These are phyloP conservation scores for Trifolium dubium DNA, from an alignment of 306 rosid genomes.

Conservation along the genomic window DNA sequence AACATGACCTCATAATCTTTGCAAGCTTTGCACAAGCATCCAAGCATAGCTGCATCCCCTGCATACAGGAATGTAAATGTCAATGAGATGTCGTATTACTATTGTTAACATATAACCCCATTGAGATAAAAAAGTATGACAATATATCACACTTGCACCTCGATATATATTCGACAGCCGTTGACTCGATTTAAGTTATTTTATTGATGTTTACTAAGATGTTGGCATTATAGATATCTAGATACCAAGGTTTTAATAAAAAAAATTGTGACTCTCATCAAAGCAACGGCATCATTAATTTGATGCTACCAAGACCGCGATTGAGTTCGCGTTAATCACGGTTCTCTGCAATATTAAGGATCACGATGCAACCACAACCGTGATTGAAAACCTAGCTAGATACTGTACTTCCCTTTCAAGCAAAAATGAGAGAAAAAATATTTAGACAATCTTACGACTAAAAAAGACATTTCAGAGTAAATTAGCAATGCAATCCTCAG, in stretches of 20 bases:
- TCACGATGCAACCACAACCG: not conserved
- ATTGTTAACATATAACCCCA: too few species aligned
- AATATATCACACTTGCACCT: not conserved
- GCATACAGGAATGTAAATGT: slow-evolving; percentile 39
- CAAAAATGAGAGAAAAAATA: not conserved
- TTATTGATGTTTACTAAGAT: slow-evolving; percentile 11
- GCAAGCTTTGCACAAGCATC: slow-evolving; percentile 92
- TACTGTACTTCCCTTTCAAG: slow-evolving; percentile 22
- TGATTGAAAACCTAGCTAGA: slow-evolving; percentile 1
- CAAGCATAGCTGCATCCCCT: slow-evolving; percentile 91
- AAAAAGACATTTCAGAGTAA: too few species aligned
- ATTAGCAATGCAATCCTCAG: too few species aligned
- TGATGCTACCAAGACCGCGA: not conserved
- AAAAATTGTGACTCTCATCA: not conserved
- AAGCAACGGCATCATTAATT: not conserved
- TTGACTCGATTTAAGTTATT: not conserved
- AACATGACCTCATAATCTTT: slow-evolving; percentile 78
- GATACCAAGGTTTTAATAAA: not conserved
- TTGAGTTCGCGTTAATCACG: not conserved
- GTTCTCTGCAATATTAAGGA: not conserved
- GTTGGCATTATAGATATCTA: slow-evolving; percentile 8
- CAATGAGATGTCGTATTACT: not conserved
- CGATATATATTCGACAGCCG: too few species aligned
- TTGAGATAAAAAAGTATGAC: too few species aligned
- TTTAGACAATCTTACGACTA: not conserved